phyloP scores from a whole-genome alignment of 2,329 filamentous ascomycete species.

The Dactylonectria estremocensis region DNA sequence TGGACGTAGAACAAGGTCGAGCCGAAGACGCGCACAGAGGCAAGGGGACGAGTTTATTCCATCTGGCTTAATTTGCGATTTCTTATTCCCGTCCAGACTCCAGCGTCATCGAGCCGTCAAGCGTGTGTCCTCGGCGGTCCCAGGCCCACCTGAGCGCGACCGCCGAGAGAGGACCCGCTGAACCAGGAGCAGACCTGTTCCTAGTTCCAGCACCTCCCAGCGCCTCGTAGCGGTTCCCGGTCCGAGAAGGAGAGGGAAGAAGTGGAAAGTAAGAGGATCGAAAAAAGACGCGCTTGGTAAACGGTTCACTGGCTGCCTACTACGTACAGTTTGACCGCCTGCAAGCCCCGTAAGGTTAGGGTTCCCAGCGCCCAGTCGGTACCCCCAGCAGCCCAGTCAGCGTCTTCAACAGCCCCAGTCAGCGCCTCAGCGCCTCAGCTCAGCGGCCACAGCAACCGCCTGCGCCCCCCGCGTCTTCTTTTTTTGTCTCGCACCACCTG shows the following conservation, averaged over 20 bases:
- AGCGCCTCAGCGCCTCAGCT: not conserved
- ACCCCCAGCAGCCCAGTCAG: too few relatives aligned
- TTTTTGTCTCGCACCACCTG: constrained; percentile 11
- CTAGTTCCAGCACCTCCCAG: constrained; percentile 10
- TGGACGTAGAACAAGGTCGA: not conserved
- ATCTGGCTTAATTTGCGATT: too few relatives aligned
- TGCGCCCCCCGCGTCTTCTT: not conserved
- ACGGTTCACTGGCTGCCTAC: not conserved
- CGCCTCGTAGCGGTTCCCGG: not conserved
- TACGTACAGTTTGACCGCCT: not conserved
- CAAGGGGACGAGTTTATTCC: too few relatives aligned
- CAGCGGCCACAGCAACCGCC: constrained; percentile 4
- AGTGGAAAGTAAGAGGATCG: not conserved
- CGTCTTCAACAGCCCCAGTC: not conserved
- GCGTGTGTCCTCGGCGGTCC: not conserved
- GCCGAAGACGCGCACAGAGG: too few relatives aligned
- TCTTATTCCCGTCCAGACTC: not conserved
- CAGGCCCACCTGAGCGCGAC: not conserved
- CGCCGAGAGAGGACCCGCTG: not conserved
- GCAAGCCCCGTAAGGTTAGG: not conserved
- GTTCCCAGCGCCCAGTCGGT: not conserved
- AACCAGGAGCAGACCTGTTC: not conserved
- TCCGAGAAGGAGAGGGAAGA: not conserved
- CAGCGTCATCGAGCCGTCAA: not conserved
- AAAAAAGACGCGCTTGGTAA: constrained; percentile 4